A percentile compares a stretch with the other conserved stretches of the same genome.
Conservation (phyloP, 2,329 filamentous ascomycete species). For the Septoria petroselini region DNA sequence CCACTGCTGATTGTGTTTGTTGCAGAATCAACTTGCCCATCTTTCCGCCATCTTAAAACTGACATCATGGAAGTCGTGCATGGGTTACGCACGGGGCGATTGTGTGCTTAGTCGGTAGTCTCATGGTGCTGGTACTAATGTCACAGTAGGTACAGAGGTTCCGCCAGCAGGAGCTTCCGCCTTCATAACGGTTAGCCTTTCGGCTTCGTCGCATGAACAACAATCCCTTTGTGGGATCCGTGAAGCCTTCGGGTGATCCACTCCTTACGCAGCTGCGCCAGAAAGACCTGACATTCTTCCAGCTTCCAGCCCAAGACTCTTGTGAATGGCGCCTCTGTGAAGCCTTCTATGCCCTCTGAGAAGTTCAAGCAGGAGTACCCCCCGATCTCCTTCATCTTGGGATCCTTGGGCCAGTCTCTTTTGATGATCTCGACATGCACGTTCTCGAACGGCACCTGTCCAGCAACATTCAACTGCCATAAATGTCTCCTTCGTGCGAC, state of each 20-base stretch:
- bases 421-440: conserved; percentile 28
- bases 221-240: conserved; percentile 27
- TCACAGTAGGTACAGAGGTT: too few species aligned
- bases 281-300: conserved; percentile 24
- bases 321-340: conserved; percentile 45
- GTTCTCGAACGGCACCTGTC: conserved; percentile 32
- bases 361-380: conserved; percentile 28
- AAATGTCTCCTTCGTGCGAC: neutral
- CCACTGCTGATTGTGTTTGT: too few species aligned
- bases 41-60: too few species aligned
- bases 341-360: conserved; percentile 9
- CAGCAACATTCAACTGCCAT: neutral
- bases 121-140: too few species aligned
- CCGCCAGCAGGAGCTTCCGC: too few species aligned
- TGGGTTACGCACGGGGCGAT: too few species aligned
- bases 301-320: conserved; percentile 44
- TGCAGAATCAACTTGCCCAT: too few species aligned
- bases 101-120: too few species aligned
- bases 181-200: too few species aligned
- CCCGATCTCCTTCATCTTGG: conserved; percentile 18
- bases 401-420: conserved; percentile 34
- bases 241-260: conserved; percentile 22
- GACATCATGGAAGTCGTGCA: too few species aligned
- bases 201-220: conserved; percentile 10
- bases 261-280: conserved; percentile 11